phyloP scores from a whole-genome alignment of 257 asterid species.

The Paraleonurus japonicus region DNA sequence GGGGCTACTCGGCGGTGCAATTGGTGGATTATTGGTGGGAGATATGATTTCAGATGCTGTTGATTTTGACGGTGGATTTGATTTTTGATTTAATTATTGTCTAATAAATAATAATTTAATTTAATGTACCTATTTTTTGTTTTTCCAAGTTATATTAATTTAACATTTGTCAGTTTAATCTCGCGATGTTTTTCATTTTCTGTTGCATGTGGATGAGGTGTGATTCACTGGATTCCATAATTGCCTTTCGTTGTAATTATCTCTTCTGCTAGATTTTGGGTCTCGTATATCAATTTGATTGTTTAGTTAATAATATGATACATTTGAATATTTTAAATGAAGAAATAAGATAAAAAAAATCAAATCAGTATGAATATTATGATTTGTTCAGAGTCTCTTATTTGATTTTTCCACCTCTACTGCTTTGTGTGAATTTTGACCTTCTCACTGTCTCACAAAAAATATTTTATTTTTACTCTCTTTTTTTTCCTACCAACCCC shows the following conservation, averaged over 20 bases:
- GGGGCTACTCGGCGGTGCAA: slow-evolving; percentile 77
- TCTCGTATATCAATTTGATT: too few species aligned
- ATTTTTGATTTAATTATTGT: slow-evolving; percentile 30
- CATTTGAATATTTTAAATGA: too few species aligned
- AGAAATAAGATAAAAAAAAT: too few species aligned
- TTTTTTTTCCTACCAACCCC: too few species aligned
- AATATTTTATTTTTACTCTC: too few species aligned
- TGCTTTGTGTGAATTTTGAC: too few species aligned
- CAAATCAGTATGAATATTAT: too few species aligned
- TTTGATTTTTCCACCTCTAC: too few species aligned
- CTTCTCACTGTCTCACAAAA: too few species aligned
- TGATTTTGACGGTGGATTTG: slow-evolving; percentile 62
- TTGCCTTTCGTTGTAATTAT: neutral
- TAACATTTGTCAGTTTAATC: neutral
- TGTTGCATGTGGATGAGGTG: neutral
- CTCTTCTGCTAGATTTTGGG: neutral
- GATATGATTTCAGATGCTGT: slow-evolving; percentile 63
- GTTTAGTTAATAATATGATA: neutral
- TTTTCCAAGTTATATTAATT: neutral
- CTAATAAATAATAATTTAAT: neutral
- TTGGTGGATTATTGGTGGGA: slow-evolving; percentile 73
- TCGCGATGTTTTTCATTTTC: neutral
- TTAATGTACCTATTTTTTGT: neutral
- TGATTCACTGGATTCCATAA: neutral
- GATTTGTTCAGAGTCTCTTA: too few species aligned